Evolutionary conservation across 345 rosid species (phyloP).

Genomic region (Clarkia xantiana): DNA sequence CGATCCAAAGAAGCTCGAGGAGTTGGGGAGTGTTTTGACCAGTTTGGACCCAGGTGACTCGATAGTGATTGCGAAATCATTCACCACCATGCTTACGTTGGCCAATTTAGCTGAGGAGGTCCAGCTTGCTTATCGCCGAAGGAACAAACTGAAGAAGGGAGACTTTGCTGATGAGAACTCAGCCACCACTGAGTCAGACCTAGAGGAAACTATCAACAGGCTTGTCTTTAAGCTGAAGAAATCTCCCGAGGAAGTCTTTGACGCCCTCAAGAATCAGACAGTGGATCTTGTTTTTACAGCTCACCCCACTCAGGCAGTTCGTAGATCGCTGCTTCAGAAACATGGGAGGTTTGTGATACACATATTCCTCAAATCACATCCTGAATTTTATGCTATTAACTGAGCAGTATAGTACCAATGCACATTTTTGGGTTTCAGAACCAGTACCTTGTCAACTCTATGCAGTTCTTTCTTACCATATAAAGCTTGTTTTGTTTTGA

Average conservation of each 20-base stretch:
- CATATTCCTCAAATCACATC: background rate
- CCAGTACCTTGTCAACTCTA: too few relatives aligned
- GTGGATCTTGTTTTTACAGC: constrained; percentile 96
- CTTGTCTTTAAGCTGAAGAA: constrained; percentile 68
- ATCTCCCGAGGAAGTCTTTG: constrained; percentile 82
- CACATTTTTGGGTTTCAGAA: too few relatives aligned
- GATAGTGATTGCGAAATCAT: constrained; percentile 77
- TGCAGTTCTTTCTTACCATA: too few relatives aligned
- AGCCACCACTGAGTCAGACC: constrained; percentile 88
- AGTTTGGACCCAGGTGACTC: constrained; percentile 96
- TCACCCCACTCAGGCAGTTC: constrained; percentile 94
- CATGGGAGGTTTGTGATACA: constrained; percentile 57
- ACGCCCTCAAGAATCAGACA: constrained; percentile 89
- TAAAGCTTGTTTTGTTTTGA: too few relatives aligned
- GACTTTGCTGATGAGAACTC: constrained; percentile 75
- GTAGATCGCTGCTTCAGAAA: constrained; percentile 95
- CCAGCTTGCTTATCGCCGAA: constrained; percentile 77
- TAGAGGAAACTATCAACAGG: constrained; percentile 87
- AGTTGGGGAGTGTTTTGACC: constrained; percentile 69
- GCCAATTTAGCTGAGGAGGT: constrained; percentile 98
- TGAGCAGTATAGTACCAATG: too few relatives aligned
- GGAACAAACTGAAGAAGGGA: constrained; percentile 76
- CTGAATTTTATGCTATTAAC: background rate
- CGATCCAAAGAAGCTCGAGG: constrained; percentile 65
- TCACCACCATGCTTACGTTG: constrained; percentile 93